Evolutionary conservation across 345 rosid genomes (phyloP), one percentile per base, ranked within the genome.

Genomic region (Brassica carinata): DNA sequence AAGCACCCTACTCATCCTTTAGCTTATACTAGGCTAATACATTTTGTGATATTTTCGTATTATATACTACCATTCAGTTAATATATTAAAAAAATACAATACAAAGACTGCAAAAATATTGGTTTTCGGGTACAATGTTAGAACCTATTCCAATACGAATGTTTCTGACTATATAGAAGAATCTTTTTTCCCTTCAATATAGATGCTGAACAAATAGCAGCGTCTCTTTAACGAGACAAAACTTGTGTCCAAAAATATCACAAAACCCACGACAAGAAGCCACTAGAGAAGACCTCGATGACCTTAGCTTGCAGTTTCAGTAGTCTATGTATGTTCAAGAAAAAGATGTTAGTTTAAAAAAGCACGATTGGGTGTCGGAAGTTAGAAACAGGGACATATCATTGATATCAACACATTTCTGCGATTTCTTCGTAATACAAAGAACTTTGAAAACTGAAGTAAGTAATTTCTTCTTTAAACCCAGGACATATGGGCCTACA

Each of bases 261-360:
- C 64, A 11, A 59, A 66, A 19, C 59, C 66, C 48, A 7, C n/a
- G 13, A 7, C 9, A 17, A 29, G 31, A 69, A 63, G 55, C 38
- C 59, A 78, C 64, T 82, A 34, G 40, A 94, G 80, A 91, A 94
- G 70, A 90, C 94, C 84, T 92, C 95, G 4, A 94, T 90, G 55
- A 92, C 84, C 81, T 94, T 92, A 86, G 95, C 51, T 43, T 40
- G 48, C 48, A 40, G 40, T 34, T 40, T 10, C 11, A 40, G 48
- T 40, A 59, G 90, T 89, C 98, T 94, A 87, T 77, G 82, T 75
- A 82, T 81, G 85, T 77, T 83, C 74, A 87, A 80, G 81, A 72
- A 75, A 80, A 45, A 26, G 0, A 38, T 15, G 61, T 27, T 9
- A n/a, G 79, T 11, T 57, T 7, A 17, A 7, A 36, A 38, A 38